These are phyloP conservation scores for Pichia membranifaciens DNA, from an alignment of 805 yeast genomes.

Conservation along the genomic window DNA sequence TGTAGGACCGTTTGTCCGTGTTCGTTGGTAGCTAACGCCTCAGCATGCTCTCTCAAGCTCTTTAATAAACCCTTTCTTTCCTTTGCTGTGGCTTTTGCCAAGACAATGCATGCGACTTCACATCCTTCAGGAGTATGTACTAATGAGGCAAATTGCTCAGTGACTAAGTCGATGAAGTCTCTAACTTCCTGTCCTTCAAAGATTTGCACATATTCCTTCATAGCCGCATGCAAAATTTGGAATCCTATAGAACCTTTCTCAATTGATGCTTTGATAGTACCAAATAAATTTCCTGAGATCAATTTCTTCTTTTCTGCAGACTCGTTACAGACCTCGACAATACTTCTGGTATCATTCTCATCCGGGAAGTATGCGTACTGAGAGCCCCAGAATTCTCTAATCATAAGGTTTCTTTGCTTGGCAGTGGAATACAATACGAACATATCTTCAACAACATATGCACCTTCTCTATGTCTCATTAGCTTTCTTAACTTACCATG, in stretches of 20 bases:
- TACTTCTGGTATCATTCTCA: slow-evolving; percentile 54
- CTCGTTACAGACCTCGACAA: slow-evolving; percentile 60
- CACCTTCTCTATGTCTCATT: slow-evolving; percentile 97
- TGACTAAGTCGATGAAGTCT: slow-evolving; percentile 75
- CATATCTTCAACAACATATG: slow-evolving; percentile 92
- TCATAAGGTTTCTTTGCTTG: slow-evolving; percentile 83
- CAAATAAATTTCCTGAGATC: slow-evolving; percentile 67
- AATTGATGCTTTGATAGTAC: slow-evolving; percentile 84
- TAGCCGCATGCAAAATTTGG: slow-evolving; percentile 92
- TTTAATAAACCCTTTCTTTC: slow-evolving; percentile 79
- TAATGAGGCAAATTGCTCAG: slow-evolving; percentile 88
- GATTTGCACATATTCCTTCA: slow-evolving; percentile 79
- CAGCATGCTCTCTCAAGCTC: slow-evolving; percentile 69
- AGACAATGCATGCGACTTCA: slow-evolving; percentile 77
- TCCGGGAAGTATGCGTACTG: slow-evolving; percentile 89
- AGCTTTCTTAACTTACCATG: slow-evolving; percentile 88
- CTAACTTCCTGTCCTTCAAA: slow-evolving; percentile 64
- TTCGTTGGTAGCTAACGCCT: slow-evolving; percentile 73
- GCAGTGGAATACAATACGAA: slow-evolving; percentile 78
- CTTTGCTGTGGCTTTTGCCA: slow-evolving; percentile 83
- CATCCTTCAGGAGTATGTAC: slow-evolving; percentile 95
- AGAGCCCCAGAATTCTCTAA: slow-evolving; percentile 95
- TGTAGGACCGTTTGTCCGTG: slow-evolving; percentile 78
- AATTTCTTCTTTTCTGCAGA: slow-evolving; percentile 73
- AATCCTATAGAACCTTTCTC: slow-evolving; percentile 96